Evolutionary conservation across 176 grass and related monocot genomes (phyloP).

Genomic region (Saccharum spontaneum): DNA sequence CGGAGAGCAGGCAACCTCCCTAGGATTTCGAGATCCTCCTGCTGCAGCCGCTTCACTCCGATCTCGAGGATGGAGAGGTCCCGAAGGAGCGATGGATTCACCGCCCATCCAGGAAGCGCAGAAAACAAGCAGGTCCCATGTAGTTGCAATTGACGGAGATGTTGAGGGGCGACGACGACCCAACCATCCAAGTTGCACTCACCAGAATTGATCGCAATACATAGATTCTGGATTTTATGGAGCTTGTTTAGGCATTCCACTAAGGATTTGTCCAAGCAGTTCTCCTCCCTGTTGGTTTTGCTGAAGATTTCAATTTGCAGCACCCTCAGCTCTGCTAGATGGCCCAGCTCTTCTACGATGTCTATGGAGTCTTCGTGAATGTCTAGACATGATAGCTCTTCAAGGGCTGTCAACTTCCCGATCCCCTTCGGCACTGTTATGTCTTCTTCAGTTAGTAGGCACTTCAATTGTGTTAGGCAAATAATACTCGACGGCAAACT

Average conservation of each 20-base stretch:
- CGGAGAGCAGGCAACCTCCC: background rate
- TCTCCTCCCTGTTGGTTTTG: no score
- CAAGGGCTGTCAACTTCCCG: background rate
- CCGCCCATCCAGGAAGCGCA: background rate
- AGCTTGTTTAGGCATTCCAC: background rate
- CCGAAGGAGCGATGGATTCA: background rate
- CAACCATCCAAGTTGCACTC: background rate
- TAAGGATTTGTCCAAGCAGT: no score
- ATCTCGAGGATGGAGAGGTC: background rate
- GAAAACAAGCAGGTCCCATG: background rate
- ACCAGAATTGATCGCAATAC: fast-evolving
- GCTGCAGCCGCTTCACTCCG: background rate
- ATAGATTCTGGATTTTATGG: background rate
- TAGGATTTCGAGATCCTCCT: background rate
- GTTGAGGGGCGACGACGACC: background rate
- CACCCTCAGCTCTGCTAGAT: background rate
- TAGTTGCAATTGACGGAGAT: background rate
- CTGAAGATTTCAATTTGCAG: no score
- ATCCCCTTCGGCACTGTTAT: no score
- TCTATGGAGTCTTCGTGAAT: no score
- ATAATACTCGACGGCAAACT: no score
- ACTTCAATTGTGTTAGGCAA: no score
- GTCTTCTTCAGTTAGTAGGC: fast-evolving
- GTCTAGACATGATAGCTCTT: background rate
- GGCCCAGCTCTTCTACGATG: background rate